Evolutionary conservation across 306 rosid species (phyloP).

Genomic region (Luffa acutangula): DNA sequence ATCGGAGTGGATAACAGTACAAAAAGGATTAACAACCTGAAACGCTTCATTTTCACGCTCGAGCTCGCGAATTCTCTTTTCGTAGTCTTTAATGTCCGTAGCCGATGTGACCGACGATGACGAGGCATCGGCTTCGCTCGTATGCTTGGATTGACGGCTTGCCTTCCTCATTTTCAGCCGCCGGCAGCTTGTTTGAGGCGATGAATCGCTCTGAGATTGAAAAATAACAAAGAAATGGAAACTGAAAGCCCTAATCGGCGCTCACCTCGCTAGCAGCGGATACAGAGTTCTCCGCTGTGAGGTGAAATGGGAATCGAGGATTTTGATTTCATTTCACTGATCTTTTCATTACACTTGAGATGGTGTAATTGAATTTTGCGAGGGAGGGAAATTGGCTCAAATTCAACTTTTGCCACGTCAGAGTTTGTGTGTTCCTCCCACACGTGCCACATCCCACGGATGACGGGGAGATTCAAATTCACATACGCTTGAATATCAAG

Average conservation of each 20-base stretch:
- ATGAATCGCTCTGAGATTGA: not conserved
- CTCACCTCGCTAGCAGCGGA: not conserved
- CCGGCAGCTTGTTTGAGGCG: not conserved
- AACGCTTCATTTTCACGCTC: constrained; percentile 43
- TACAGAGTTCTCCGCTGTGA: not conserved
- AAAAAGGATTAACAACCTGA: constrained; percentile 30
- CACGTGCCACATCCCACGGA: not conserved
- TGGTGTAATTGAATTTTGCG: not conserved
- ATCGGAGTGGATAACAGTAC: not conserved
- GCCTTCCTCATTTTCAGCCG: constrained; percentile 42
- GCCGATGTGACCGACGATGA: constrained; percentile 11
- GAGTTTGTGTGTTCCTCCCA: not conserved
- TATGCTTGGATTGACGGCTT: constrained; percentile 57
- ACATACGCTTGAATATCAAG: too few relatives aligned
- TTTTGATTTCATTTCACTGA: not conserved
- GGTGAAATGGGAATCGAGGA: not conserved
- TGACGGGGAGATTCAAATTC: too few relatives aligned
- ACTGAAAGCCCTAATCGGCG: constrained; percentile 8
- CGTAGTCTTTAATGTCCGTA: constrained; percentile 21
- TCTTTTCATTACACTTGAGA: not conserved
- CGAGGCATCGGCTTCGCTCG: constrained; percentile 29
- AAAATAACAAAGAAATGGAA: not conserved
- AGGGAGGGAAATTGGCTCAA: constrained; percentile 10
- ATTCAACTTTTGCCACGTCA: constrained; percentile 10
- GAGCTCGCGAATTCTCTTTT: constrained; percentile 43